Evolutionary conservation across 805 yeast genomes (phyloP), one percentile per base, ranked within the genome.

Genomic region (Torulaspora delbrueckii): DNA sequence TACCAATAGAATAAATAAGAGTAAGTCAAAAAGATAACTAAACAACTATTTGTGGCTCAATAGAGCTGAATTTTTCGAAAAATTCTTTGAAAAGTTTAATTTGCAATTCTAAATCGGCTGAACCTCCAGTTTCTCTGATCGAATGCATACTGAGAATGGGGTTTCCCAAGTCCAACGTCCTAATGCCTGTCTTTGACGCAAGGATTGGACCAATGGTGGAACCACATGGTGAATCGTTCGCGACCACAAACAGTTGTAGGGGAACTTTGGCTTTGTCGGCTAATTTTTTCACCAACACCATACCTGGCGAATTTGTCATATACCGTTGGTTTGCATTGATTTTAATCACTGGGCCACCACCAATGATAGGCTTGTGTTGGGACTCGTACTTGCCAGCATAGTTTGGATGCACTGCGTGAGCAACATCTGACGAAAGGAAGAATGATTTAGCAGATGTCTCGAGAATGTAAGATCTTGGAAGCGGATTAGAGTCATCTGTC

Each of bases 321-420:
- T 93, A 93, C 46, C 96, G 78, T 70, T 93, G 98, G 66, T 88
- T 91, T 8, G 98, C 97, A 61, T 91, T 91, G 62, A 91, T 71
- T 67, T 91, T 91, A 60, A 91, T 79, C 2, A 89, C 97, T 0
- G 98, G 96, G 5, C 99, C 99, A 28, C 73, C 73, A 59, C 95
- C 95, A 50, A 91, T 69, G 42, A 74, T 74, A 1, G 99, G 98
- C 53, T 79, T 78, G 65, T 91, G 95, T 50, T 76, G 71, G 18
- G 78, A 62, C 62, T 93, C 98, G 67, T 93, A 85, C 56, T 78
- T 78, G 43, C 75, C 76, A 4, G 78, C 69, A 65, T 91, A 91
- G 66, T 91, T 91, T 47, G 99, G 99, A 65, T 91, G 96, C 31
- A 91, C 84, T 26, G 96, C 98, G 63, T 91, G 99, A 1, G 98